Evolutionary conservation across 192 early-diverging fungal genomes (phyloP).

Genomic region (Coemansia sp.): DNA sequence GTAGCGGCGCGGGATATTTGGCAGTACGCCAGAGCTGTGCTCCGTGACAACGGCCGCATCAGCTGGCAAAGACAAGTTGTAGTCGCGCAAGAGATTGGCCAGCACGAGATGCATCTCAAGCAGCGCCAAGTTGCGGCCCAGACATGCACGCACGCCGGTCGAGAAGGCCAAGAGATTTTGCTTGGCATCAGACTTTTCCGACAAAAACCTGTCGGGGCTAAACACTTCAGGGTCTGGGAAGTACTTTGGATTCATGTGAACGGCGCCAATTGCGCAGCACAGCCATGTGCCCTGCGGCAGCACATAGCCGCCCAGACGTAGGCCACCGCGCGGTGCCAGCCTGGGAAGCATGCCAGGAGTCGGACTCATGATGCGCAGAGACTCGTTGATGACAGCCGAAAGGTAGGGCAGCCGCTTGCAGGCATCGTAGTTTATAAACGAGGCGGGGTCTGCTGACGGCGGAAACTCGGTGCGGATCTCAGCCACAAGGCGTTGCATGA

Average conservation of each 20-base stretch:
- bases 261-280: conserved; percentile 25
- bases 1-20: too few relatives aligned
- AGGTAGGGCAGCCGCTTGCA: conserved; percentile 34
- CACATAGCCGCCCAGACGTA: conserved; percentile 32
- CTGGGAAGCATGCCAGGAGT: conserved; percentile 41
- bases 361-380: conserved; percentile 39
- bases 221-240: conserved; percentile 21
- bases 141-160: conserved; percentile 52
- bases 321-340: conserved; percentile 28
- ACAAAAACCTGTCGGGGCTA: conserved; percentile 50
- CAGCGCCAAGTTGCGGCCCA: conserved; percentile 52
- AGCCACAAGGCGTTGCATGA: conserved; percentile 10
- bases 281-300: conserved; percentile 49
- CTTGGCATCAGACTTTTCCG: background rate
- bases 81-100: conserved; percentile 39
- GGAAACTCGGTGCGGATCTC: conserved; percentile 42
- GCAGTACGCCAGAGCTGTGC: too few relatives aligned
- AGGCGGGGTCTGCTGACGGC: conserved; percentile 4
- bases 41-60: too few relatives aligned
- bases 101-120: conserved; percentile 52
- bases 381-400: conserved; percentile 45
- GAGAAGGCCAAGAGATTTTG: conserved; percentile 50
- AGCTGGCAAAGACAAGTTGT: conserved; percentile 8
- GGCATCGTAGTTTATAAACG: too few relatives aligned
- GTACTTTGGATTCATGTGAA: conserved; percentile 30